Evolutionary conservation across 2,329 filamentous ascomycete genomes (phyloP).

Genomic region (Annulohypoxylon truncatum): DNA sequence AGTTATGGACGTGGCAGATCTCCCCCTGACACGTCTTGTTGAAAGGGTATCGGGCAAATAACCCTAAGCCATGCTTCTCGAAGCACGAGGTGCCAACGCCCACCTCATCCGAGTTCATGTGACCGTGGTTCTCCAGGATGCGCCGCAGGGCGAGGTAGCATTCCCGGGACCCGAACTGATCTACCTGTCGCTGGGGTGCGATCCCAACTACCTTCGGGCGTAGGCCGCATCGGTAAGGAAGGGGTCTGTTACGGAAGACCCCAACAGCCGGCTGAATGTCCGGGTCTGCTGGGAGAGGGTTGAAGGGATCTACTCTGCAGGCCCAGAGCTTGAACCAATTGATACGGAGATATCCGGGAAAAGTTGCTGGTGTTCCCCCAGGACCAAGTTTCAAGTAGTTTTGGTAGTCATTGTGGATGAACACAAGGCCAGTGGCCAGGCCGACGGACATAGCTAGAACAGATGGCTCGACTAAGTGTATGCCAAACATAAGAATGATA

Average conservation of each 20-base stretch:
- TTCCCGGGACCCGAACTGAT: constrained; percentile 68
- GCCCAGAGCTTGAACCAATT: constrained; percentile 78
- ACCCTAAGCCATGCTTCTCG: constrained; percentile 82
- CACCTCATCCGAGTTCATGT: constrained; percentile 59
- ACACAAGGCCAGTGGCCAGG: constrained; percentile 60
- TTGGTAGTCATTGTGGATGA: constrained; percentile 76
- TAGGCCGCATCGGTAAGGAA: constrained; percentile 71
- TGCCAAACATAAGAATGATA: constrained; percentile 60
- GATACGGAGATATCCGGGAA: constrained; percentile 78
- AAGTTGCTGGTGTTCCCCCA: constrained; percentile 81
- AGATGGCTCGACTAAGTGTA: constrained; percentile 63
- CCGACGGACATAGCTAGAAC: constrained; percentile 63
- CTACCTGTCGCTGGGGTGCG: constrained; percentile 82
- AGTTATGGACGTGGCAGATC: constrained; percentile 82
- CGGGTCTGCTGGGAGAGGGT: constrained; percentile 64
- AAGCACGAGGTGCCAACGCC: constrained; percentile 78
- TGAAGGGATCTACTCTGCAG: constrained; percentile 74
- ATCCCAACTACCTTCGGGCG: constrained; percentile 79
- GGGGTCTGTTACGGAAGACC: constrained; percentile 62
- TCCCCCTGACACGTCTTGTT: constrained; percentile 82
- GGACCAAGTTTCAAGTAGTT: constrained; percentile 83
- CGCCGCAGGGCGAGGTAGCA: constrained; percentile 67
- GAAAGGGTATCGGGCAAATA: constrained; percentile 75
- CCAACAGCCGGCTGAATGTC: constrained; percentile 66
- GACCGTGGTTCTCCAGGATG: constrained; percentile 64